Conservation (phyloP, 2,329 filamentous ascomycete species). For the Venturiaceae sp. region DNA sequence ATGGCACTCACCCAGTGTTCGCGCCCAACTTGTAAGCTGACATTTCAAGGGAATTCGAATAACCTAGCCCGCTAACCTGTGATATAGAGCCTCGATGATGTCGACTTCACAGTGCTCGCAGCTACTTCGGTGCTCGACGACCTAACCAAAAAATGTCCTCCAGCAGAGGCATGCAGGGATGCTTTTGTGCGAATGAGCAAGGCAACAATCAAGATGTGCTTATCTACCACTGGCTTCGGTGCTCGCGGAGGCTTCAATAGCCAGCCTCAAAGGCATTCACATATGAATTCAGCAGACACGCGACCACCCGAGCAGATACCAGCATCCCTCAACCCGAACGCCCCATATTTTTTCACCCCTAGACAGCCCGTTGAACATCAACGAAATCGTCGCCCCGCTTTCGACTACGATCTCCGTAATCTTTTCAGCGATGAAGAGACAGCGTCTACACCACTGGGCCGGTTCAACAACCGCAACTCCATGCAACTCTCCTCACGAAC, state of each 20-base stretch:
- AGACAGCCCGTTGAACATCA: neutral
- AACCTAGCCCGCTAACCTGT: conserved; percentile 7
- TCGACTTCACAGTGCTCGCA: conserved; percentile 92
- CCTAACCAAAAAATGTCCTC: conserved; percentile 87
- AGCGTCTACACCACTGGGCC: conserved; percentile 25
- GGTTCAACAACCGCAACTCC: conserved; percentile 17
- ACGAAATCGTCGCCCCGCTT: conserved; percentile 31
- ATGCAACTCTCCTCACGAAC: neutral
- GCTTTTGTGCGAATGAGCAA: conserved; percentile 93
- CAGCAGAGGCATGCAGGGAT: conserved; percentile 87
- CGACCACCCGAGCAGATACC: neutral
- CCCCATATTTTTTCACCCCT: neutral
- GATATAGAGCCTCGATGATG: conserved; percentile 70
- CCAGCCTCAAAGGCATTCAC: neutral
- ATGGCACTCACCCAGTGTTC: conserved; percentile 87
- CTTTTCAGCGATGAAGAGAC: conserved; percentile 29
- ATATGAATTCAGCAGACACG: neutral
- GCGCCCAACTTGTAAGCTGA: conserved; percentile 66
- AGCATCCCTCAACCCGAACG: neutral
- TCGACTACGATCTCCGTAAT: conserved; percentile 39
- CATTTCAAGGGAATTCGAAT: neutral
- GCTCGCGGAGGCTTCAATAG: conserved; percentile 16
- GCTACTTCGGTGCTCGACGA: conserved; percentile 89
- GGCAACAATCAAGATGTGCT: conserved; percentile 90
- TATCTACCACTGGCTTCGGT: conserved; percentile 76